phyloP scores from a whole-genome alignment of 768 basidiomycete species.

The Hygrocybe coccinea region DNA sequence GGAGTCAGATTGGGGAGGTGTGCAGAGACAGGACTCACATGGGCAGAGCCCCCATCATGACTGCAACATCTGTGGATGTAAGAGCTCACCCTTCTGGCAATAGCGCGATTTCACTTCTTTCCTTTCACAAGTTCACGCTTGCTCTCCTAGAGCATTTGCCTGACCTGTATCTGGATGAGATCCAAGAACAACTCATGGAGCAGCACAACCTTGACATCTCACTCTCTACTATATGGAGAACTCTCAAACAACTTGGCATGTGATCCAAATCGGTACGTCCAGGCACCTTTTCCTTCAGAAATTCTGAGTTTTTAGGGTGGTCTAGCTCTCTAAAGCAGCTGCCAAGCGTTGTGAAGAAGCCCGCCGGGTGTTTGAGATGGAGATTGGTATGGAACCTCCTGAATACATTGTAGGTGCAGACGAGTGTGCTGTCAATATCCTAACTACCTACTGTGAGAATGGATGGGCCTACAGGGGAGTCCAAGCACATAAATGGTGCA shows the following conservation, averaged over 20 bases:
- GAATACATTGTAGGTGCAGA: slow-evolving; percentile 15
- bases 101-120: neutral
- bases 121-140: slow-evolving; percentile 13
- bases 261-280: slow-evolving; percentile 6
- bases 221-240: slow-evolving; percentile 11
- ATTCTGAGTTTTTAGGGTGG: neutral
- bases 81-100: neutral
- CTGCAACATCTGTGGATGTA: slow-evolving; percentile 10
- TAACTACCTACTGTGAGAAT: slow-evolving; percentile 14
- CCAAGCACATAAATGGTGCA: slow-evolving; percentile 11
- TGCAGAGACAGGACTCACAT: slow-evolving; percentile 6
- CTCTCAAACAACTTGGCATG: slow-evolving; percentile 12
- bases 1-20: slow-evolving; percentile 17
- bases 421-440: slow-evolving; percentile 17
- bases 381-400: slow-evolving; percentile 12
- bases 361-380: slow-evolving; percentile 7
- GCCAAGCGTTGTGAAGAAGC: slow-evolving; percentile 13
- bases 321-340: slow-evolving; percentile 13
- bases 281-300: neutral
- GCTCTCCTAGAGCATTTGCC: slow-evolving; percentile 18
- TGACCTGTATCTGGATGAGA: slow-evolving; percentile 15
- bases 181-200: slow-evolving; percentile 2
- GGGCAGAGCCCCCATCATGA: slow-evolving; percentile 13
- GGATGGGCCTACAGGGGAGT: slow-evolving; percentile 13
- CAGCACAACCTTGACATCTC: slow-evolving; percentile 10